phyloP scores from a whole-genome alignment of 352 stramenopile species.

The Aphanomyces euteiches region DNA sequence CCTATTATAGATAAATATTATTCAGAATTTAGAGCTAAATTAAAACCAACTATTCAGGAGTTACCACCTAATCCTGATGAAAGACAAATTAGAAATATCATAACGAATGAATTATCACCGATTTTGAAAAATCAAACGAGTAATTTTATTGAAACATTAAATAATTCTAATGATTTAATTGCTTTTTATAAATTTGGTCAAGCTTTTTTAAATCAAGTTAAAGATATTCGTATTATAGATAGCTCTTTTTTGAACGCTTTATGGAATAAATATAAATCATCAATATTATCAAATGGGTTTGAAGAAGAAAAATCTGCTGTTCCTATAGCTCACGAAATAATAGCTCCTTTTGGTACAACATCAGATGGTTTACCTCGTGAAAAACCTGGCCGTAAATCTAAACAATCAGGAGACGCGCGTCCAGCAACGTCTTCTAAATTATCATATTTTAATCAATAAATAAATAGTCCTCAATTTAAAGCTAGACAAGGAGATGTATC shows the following conservation, averaged over 20 bases:
- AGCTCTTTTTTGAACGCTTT: slow-evolving; percentile 1
- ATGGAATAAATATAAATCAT: slow-evolving; percentile 1
- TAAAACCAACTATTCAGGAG: background rate
- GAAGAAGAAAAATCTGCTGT: slow-evolving; percentile 4
- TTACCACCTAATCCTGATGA: slow-evolving; percentile 4
- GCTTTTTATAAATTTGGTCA: slow-evolving; percentile 2
- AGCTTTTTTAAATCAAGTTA: slow-evolving; percentile 6
- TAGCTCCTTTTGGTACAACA: slow-evolving; percentile 3
- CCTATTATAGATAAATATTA: slow-evolving; percentile 4
- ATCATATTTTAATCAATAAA: slow-evolving; percentile 5
- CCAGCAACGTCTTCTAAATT: slow-evolving; percentile 1
- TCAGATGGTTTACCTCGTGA: background rate
- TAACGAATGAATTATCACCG: slow-evolving; percentile 4
- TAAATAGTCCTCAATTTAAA: slow-evolving; percentile 8
- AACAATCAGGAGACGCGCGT: background rate
- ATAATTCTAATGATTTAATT: slow-evolving; percentile 7
- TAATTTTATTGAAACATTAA: slow-evolving; percentile 8
- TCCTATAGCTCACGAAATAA: background rate
- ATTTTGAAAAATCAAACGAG: slow-evolving; percentile 6
- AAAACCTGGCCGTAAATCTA: slow-evolving; percentile 5
- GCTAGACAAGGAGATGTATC: slow-evolving; percentile 2
- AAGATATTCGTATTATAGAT: slow-evolving; percentile 6
- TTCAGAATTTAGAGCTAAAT: background rate
- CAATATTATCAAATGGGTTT: background rate
- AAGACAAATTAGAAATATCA: slow-evolving; percentile 8